Conservation (phyloP, 2,329 filamentous ascomycete species). For the Apiospora phragmitis region DNA sequence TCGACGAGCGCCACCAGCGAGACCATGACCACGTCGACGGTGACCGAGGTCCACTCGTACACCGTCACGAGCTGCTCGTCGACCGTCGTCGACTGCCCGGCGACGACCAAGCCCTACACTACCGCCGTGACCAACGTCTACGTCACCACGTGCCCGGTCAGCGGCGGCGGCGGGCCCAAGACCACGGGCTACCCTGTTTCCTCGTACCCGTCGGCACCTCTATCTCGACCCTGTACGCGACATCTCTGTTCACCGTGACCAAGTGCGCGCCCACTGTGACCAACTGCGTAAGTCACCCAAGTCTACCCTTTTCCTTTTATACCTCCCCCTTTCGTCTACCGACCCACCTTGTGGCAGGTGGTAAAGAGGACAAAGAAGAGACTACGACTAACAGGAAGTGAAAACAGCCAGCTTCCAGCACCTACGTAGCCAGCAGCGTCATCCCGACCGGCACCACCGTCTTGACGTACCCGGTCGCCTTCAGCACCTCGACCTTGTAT, state of each 20-base stretch:
- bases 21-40: constrained; percentile 4
- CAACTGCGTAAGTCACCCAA: not conserved
- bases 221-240: not conserved
- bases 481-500: not conserved
- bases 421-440: not conserved
- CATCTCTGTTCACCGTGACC: not conserved
- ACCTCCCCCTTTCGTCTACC: not conserved
- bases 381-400: not conserved
- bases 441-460: not conserved
- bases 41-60: not conserved
- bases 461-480: not conserved
- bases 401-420: not conserved
- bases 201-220: not conserved
- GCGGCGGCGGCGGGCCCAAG: not conserved
- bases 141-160: constrained; percentile 13
- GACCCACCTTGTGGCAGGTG: too few relatives aligned
- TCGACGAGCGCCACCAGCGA: not conserved
- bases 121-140: constrained; percentile 5
- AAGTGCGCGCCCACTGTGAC: not conserved
- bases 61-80: not conserved
- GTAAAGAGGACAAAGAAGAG: not conserved
- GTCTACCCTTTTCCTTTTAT: not conserved
- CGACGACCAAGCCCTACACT: constrained; percentile 1
- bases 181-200: not conserved
- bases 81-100: constrained; percentile 12